Base-by-base conservation (phyloP, 2,329 filamentous ascomycete genomes). In the Colletotrichum liaoningense region DNA sequence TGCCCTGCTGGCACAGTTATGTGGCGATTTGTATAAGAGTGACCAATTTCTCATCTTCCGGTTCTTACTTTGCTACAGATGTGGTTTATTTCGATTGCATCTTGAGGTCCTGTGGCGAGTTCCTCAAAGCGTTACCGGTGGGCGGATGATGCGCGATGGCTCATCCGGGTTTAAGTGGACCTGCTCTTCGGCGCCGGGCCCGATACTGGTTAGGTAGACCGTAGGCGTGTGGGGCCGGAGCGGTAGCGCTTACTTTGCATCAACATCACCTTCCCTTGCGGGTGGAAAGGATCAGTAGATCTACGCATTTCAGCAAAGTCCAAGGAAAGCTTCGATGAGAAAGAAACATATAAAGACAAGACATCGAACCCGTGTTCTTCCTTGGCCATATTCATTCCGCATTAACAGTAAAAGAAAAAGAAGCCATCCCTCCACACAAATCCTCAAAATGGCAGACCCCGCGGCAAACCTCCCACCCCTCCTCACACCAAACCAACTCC, bases 381-480 rank as follows among this genome's bases (percentile, higher is more conserved):
- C 19, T n/a, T 8, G 3, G 4, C 14, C 16, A 46, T 3, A n/a
- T 3, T 7, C 16, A 8, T n/a, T n/a, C 42, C 19, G 19, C 2
- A 1, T 38, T 5, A 22, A 22, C 11, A 8, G 30, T 38, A 16
- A 14, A 22, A 35, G 7, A 7, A 42, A 5, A 42, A 11, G 16
- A 22, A 28, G 8, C 22, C 7, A 57, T 1, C 22, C 7, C 16
- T 30, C 3, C 3, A 5, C 46, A 5, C 14, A 2, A 5, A 4
- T 5, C 1, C 16, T 19, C 9, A 30, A 14, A 5, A 70, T 66
- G 42, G 30, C 16, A 19, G 42, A 60, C 55, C 55, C 38, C 8
- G 42, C 62, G 38, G 38, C 42, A 3, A 33, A 70, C 62, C 67
- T 70, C 67, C 60, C 60, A 12, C 54, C 67, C 42, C 60, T 42